phyloP scores from a whole-genome alignment of 2,329 filamentous ascomycete genomes.

The Coniella lustricola region DNA sequence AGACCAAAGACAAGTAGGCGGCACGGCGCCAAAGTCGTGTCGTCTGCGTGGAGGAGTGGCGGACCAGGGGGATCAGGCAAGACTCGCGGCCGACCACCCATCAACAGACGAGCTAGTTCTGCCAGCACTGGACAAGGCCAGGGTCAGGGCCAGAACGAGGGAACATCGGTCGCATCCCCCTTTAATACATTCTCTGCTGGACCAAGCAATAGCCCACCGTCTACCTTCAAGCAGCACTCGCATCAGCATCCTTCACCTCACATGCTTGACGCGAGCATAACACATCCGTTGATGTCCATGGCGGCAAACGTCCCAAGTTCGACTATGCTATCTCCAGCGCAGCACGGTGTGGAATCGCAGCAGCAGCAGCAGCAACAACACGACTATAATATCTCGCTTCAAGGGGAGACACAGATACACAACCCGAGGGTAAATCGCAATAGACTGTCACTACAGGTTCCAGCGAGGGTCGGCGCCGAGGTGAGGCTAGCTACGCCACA shows the following conservation, averaged over 20 bases:
- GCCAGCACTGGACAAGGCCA: conserved; percentile 27
- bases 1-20: conserved; percentile 50
- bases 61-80: conserved; percentile 59
- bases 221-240: not conserved
- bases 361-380: conserved; percentile 2
- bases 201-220: conserved; percentile 39
- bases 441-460: conserved; percentile 55
- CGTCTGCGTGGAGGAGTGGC: conserved; percentile 77
- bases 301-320: not conserved
- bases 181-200: conserved; percentile 58
- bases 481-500: conserved; percentile 26
- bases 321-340: conserved; percentile 1
- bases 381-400: conserved; percentile 3
- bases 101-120: conserved; percentile 45
- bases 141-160: not conserved
- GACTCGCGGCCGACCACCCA: conserved; percentile 71
- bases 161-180: conserved; percentile 34
- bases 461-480: conserved; percentile 28
- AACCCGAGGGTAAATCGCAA: conserved; percentile 33
- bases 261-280: not conserved
- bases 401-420: not conserved
- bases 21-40: conserved; percentile 77
- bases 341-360: conserved; percentile 3
- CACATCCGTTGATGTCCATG: not conserved
- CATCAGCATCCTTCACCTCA: conserved; percentile 7